Base-by-base conservation (phyloP, 805 yeast genomes). In the Yarrowia deformans region DNA sequence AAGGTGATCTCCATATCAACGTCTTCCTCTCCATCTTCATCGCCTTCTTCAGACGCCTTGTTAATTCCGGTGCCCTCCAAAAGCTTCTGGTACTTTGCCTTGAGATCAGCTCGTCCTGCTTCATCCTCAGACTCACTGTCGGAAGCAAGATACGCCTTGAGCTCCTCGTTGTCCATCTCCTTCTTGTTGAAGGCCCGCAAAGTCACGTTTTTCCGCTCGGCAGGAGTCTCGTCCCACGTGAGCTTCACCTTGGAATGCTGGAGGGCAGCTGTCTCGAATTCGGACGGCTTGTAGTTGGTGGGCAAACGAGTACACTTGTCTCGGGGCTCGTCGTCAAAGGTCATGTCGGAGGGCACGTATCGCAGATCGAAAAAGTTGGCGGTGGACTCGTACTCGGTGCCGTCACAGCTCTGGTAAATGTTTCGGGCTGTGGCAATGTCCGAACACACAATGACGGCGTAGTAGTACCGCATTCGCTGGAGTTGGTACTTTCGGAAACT, bases 191-290 rank as follows among this genome's bases (percentile, higher is more conserved):
- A 94, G 8, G 93, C 91, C 73, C 89, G 88, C 16, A 90, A 84
- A 1, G 97, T 85, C 68, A 93, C 78, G 70, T 89, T 87, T 18
- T 87, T 78, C 75, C 99, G 86, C 75, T 93, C 98, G 70, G 88
- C 89, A 8, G 99, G 98, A 0, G 98, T 96, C 80, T 94, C 98
- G 79, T 95, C 99, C 99, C 99, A 95, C 0, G 98, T 93, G 73
- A 95, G 83, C 78, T 91, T 93, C 63, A 95, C 99, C 75, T 93
- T 95, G 16, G 98, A 93, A 76, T 93, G 97, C 77, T 95, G 97
- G 70, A 95, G 83, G 0, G 99, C 99, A 79, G 91, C 98, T 3
- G 99, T 95, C 39, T 91, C 90, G 78, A 95, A 95, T 10, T 84
- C 82, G 68, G 82, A 82, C 19, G 99, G 99, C 73, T 87, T 88